Conservation (phyloP, 352 stramenopile species). For the Pythium pyrilobum region DNA sequence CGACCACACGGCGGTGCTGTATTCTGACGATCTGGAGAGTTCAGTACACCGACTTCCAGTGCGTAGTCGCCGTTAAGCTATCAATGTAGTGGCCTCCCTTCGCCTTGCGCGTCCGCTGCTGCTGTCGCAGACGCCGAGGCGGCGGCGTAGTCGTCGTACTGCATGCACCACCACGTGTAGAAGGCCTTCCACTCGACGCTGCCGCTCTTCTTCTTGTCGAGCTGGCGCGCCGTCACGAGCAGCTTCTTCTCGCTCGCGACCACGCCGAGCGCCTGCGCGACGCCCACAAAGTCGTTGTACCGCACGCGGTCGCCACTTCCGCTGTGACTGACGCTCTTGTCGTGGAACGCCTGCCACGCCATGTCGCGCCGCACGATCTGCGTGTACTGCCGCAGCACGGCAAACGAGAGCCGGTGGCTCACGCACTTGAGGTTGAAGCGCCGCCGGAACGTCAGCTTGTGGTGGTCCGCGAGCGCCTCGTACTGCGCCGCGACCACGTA, state of each 20-base stretch:
- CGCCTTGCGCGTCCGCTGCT: too few relatives aligned
- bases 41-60: too few relatives aligned
- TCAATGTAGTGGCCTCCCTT: too few relatives aligned
- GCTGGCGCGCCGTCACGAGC: constrained; percentile 29
- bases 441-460: constrained; percentile 46
- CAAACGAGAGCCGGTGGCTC: constrained; percentile 58
- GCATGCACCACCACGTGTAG: constrained; percentile 57
- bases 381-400: constrained; percentile 58
- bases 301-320: constrained; percentile 18
- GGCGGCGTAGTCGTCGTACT: constrained; percentile 21
- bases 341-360: constrained; percentile 53
- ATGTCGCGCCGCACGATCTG: constrained; percentile 52
- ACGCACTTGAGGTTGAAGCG: constrained; percentile 55
- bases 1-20: too few relatives aligned
- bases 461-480: constrained; percentile 30
- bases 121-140: too few relatives aligned
- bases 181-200: constrained; percentile 57
- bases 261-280: constrained; percentile 41
- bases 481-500: constrained; percentile 66
- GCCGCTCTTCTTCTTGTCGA: constrained; percentile 49
- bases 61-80: too few relatives aligned
- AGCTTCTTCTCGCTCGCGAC: constrained; percentile 38
- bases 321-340: constrained; percentile 1
- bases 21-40: too few relatives aligned
- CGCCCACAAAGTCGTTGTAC: constrained; percentile 40